Conservation (phyloP, 768 basidiomycete genomes). For the Suillus placidus region DNA sequence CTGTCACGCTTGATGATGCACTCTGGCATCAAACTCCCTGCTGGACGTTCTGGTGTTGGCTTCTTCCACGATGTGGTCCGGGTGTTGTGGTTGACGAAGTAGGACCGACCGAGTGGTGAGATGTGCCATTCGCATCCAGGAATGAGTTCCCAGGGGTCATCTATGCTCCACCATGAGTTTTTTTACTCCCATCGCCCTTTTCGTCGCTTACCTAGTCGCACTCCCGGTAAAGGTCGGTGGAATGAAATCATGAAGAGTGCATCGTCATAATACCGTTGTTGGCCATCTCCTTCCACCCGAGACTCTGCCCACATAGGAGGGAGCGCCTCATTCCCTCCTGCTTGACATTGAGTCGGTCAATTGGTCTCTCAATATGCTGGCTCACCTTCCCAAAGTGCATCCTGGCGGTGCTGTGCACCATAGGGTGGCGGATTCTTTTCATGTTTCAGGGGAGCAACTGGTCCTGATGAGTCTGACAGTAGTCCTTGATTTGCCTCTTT, state of each 20-base stretch:
- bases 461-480: background rate
- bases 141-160: background rate
- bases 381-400: conserved; percentile 8
- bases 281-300: background rate
- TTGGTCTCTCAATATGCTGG: too few species aligned
- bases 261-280: background rate
- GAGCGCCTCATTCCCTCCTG: background rate
- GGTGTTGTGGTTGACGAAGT: background rate
- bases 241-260: background rate
- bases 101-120: background rate
- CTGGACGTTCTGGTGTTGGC: background rate
- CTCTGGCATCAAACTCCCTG: background rate
- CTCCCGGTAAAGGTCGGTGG: background rate
- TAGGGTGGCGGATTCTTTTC: background rate
- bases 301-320: background rate
- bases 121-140: background rate
- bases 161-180: background rate
- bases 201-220: background rate
- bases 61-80: conserved; percentile 1
- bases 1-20: background rate
- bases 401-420: conserved; percentile 2
- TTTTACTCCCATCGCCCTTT: too few species aligned
- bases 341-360: background rate
- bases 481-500: background rate
- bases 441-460: background rate